Evolutionary conservation across 164 flowering plant genomes (phyloP), one percentile per base, ranked within the genome.

Genomic region (Vitis labrusca): DNA sequence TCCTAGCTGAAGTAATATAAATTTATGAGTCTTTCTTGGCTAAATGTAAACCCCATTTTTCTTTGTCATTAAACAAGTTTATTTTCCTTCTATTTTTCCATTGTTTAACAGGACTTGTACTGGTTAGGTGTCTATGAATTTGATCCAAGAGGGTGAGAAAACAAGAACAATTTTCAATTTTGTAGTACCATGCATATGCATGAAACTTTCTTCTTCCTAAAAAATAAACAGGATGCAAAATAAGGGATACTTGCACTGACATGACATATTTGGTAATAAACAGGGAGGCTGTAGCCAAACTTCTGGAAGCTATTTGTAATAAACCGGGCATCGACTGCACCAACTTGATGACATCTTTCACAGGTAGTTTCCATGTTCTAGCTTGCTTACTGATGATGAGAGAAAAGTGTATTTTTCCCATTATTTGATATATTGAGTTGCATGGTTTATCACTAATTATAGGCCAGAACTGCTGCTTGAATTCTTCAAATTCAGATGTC

Each of bases 101-200:
- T 19, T 58, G 29, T 70, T 37, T 49, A 14, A 61, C 82, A 87
- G 93, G 70, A 27, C 4, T 29, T 81, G 9, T 83, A 80, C 71
- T 70, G 79, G 86, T 65, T 80, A 69, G 93, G 90, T 3, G 17
- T 85, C 17, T n/a, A 64, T 52, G 86, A 91, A 73, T 88, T 89
- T 65, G 68, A 72, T 75, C 90, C 90, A 2, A 75, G 67, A 78
- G 86, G 84, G 97, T 91, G 52, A 81, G 84, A 71, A 56, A 23
- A 7, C 7, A 44, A 37, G 44, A 37, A 37, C 44, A 37, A 37
- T 37, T 37, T 23, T 37, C 44, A 37, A 37, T 37, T 37, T 37
- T 3, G 44, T 37, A 3, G 44, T 37, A 37, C 44, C 44, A 37
- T 37, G 44, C 44, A 37, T 37, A 37, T 5, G 44, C 5, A 37